These are phyloP conservation scores for Physcomitrellopsis africana DNA, from an alignment of 225 moss, liverwort and hornwort genomes.

Conservation along the genomic window DNA sequence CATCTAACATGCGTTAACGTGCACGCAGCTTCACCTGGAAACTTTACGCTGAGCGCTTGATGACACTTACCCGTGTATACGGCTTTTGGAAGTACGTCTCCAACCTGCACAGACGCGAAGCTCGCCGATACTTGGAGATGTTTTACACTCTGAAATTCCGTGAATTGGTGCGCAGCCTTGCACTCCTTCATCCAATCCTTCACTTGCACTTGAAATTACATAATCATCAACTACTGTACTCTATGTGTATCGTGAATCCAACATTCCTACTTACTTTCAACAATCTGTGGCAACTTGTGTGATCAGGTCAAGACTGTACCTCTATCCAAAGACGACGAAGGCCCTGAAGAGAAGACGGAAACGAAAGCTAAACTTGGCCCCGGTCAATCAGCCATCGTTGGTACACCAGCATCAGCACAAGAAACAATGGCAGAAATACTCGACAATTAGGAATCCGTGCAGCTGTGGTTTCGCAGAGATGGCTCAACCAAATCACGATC, in stretches of 20 bases:
- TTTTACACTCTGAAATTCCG: conserved; percentile 70
- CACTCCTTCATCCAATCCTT: neutral
- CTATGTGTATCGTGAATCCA: no score
- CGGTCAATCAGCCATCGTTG: conserved; percentile 32
- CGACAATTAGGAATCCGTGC: no score
- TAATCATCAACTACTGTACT: no score
- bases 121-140: conserved; percentile 73
- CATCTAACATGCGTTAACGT: neutral
- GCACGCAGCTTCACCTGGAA: conserved; percentile 69
- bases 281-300: neutral
- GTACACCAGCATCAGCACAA: neutral
- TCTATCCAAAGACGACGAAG: conserved; percentile 42
- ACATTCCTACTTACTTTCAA: neutral
- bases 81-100: conserved; percentile 83
- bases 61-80: conserved; percentile 72
- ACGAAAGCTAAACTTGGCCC: conserved; percentile 33
- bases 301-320: conserved; percentile 68
- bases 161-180: conserved; percentile 52
- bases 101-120: conserved; percentile 56
- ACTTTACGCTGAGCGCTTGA: conserved; percentile 66
- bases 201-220: no score
- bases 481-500: neutral
- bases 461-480: neutral
- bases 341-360: conserved; percentile 27
- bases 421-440: no score